These are phyloP conservation scores for Wickerhamomyces silvicola DNA, from an alignment of 805 yeast genomes.

Conservation along the genomic window DNA sequence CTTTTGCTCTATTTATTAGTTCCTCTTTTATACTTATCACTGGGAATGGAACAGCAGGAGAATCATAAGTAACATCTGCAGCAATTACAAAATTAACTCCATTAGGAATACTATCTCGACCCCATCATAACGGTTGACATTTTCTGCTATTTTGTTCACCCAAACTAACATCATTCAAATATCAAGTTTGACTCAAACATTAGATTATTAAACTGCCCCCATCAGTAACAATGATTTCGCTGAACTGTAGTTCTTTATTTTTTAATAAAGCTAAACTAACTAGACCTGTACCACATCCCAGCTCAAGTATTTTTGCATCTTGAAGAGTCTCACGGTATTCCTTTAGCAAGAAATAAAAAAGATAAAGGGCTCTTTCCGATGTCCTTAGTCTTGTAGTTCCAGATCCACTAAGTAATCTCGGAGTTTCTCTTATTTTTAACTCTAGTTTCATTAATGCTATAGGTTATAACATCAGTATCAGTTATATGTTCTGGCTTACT, in stretches of 20 bases:
- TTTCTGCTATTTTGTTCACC: slow-evolving; percentile 11
- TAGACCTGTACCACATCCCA: slow-evolving; percentile 90
- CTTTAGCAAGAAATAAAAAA: slow-evolving; percentile 44
- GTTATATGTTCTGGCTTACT: slow-evolving; percentile 21
- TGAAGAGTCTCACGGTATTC: slow-evolving; percentile 9
- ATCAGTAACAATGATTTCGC: slow-evolving; percentile 49
- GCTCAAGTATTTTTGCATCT: slow-evolving; percentile 45
- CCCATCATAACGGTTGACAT: slow-evolving; percentile 55
- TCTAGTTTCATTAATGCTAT: slow-evolving; percentile 16
- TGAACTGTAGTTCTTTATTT: slow-evolving; percentile 6
- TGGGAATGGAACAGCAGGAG: slow-evolving; percentile 48
- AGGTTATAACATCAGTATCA: slow-evolving; percentile 26
- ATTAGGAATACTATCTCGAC: slow-evolving; percentile 35
- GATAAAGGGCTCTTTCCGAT: slow-evolving; percentile 84
- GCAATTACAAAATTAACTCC: slow-evolving; percentile 54
- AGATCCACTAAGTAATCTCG: slow-evolving; percentile 56
- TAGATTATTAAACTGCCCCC: slow-evolving; percentile 56
- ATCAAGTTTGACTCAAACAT: slow-evolving; percentile 36
- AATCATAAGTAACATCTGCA: slow-evolving; percentile 87
- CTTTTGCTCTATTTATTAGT: slow-evolving; percentile 12
- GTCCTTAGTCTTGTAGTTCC: slow-evolving; percentile 89
- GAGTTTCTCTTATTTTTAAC: slow-evolving; percentile 50
- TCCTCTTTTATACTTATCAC: slow-evolving; percentile 36
- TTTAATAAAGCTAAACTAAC: slow-evolving; percentile 41
- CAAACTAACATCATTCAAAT: slow-evolving; percentile 31